Conservation (phyloP, 75 land plant species). For the Picea glauca region DNA sequence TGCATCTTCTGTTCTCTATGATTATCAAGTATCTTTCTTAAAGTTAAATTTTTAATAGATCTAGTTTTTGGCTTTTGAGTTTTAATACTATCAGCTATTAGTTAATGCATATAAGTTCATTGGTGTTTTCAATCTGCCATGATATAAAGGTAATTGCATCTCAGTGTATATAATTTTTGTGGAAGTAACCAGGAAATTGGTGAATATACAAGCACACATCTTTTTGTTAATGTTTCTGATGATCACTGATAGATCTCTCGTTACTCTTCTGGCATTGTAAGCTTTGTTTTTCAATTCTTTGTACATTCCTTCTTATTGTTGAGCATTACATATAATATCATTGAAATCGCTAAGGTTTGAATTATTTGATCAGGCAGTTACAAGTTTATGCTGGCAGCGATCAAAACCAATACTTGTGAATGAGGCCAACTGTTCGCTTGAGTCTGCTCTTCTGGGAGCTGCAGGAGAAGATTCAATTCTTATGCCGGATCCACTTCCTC, state of each 20-base stretch:
- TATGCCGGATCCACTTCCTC: constrained; percentile 97
- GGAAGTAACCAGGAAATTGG: neutral
- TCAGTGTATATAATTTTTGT: neutral
- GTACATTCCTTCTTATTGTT: neutral
- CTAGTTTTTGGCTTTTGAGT: neutral
- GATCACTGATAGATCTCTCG: neutral
- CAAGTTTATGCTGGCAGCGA: constrained; percentile 95
- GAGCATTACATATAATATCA: neutral
- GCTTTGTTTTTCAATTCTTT: no score
- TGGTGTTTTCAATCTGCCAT: neutral
- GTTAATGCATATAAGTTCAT: neutral
- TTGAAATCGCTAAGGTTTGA: neutral
- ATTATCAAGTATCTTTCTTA: neutral
- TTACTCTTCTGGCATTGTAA: no score
- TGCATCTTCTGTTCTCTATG: neutral
- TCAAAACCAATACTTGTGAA: constrained; percentile 73
- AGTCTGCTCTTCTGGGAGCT: constrained; percentile 80
- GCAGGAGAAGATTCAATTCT: constrained; percentile 77
- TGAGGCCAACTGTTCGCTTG: constrained; percentile 65
- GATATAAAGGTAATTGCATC: neutral
- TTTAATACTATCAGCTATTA: neutral
- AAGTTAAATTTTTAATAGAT: no score
- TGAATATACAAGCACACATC: neutral
- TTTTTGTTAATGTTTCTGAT: neutral
- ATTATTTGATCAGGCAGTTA: constrained; percentile 59